Percentiles rank a stretch among this genome's conserved stretches.
Conservation (phyloP, 2,329 filamentous ascomycete genomes). For the Coniochaeta prunicola region DNA sequence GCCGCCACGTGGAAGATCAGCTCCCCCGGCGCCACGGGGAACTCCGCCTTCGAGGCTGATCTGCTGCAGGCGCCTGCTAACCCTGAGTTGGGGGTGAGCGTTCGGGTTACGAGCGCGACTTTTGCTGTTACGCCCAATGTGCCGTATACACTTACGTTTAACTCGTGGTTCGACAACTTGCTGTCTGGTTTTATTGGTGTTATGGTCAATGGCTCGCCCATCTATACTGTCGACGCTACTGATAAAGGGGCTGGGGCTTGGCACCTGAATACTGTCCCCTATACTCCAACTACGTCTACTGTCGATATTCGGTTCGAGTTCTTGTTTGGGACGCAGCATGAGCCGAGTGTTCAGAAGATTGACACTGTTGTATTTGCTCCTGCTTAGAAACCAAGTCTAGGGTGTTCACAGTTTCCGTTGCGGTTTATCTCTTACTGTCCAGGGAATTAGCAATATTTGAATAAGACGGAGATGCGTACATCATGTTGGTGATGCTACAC, state of each 20-base stretch:
- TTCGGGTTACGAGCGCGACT: background rate
- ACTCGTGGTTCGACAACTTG: background rate
- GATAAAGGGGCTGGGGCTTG: background rate
- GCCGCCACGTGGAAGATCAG: slow-evolving; percentile 3
- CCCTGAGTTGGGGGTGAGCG: slow-evolving; percentile 2
- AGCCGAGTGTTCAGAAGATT: background rate
- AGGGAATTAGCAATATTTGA: too few species aligned
- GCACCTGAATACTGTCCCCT: background rate
- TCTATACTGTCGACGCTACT: background rate
- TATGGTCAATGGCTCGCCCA: slow-evolving; percentile 1
- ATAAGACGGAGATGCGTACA: too few species aligned
- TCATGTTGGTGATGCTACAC: too few species aligned
- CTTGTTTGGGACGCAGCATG: slow-evolving; percentile 1
- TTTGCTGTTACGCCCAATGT: background rate
- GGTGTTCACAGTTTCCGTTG: too few species aligned
- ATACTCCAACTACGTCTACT: background rate
- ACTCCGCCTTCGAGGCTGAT: background rate
- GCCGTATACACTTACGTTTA: slow-evolving; percentile 4
- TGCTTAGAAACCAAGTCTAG: background rate
- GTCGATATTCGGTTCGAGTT: background rate
- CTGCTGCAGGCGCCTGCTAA: background rate
- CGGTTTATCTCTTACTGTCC: too few species aligned
- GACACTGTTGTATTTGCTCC: background rate
- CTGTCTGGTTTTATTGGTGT: slow-evolving; percentile 4
- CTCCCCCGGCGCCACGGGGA: background rate